phyloP scores from a whole-genome alignment of 192 early-diverging fungal genomes.

The Physocladia obscura region DNA sequence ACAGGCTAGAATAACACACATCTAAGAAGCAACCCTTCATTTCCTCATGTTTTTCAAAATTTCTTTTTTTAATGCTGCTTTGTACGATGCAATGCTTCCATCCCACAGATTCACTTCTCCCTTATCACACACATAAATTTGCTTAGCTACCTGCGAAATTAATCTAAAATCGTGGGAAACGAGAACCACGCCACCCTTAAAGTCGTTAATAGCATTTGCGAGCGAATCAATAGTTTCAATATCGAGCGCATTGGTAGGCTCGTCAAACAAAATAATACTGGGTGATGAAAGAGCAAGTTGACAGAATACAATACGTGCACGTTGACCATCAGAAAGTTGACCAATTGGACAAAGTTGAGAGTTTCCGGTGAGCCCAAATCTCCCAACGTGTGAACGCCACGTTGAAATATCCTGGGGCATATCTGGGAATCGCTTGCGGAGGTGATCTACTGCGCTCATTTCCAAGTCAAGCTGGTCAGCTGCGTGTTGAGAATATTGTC shows the following conservation, averaged over 20 bases:
- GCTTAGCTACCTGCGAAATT: slow-evolving; percentile 90
- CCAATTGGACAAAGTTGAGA: slow-evolving; percentile 88
- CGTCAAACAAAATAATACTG: slow-evolving; percentile 95
- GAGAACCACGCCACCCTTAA: slow-evolving; percentile 93
- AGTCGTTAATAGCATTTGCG: slow-evolving; percentile 92
- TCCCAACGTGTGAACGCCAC: slow-evolving; percentile 91
- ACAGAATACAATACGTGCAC: slow-evolving; percentile 94
- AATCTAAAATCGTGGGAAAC: slow-evolving; percentile 99
- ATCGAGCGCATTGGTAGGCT: slow-evolving; percentile 96
- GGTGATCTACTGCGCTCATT: slow-evolving; percentile 84
- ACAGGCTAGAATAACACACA: not conserved
- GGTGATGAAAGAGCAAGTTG: slow-evolving; percentile 84
- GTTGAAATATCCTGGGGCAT: slow-evolving; percentile 77
- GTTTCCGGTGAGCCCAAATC: slow-evolving; percentile 91
- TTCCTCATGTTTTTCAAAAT: slow-evolving; percentile 20
- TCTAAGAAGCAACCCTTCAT: not conserved
- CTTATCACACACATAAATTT: slow-evolving; percentile 93
- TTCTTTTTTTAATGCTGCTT: slow-evolving; percentile 81
- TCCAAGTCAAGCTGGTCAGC: slow-evolving; percentile 92
- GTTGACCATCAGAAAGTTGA: slow-evolving; percentile 91
- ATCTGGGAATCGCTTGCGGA: slow-evolving; percentile 81
- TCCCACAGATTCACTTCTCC: slow-evolving; percentile 71
- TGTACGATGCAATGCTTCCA: slow-evolving; percentile 87
- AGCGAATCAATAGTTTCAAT: slow-evolving; percentile 88
- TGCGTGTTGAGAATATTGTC: slow-evolving; percentile 96